Evolutionary conservation across 352 stramenopile genomes (phyloP), one percentile per base, ranked within the genome.

Genomic region (Phytopythium mirpurense): DNA sequence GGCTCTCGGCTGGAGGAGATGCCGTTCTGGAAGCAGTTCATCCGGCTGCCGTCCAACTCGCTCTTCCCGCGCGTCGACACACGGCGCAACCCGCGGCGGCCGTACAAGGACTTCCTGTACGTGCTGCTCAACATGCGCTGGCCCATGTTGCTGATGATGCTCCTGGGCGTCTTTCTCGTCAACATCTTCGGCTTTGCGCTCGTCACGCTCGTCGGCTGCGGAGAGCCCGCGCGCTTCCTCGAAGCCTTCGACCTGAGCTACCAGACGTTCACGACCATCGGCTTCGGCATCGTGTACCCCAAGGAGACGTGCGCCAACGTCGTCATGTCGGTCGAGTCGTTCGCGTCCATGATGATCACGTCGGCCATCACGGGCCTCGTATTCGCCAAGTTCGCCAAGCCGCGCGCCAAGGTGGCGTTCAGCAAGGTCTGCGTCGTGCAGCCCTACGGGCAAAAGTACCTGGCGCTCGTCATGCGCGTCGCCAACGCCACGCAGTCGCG

Each of bases 41-140:
- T 89, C 34, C 81, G 77, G 0, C 44, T 88, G 41, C 78, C 78
- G 32, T 67, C 73, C 37, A 87, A 89, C 51, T 84, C 79, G 57
- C 74, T 93, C 18, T 90, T 93, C 51, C 75, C 83, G 32, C 64
- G 59, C 19, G 65, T 93, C 2, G 61, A 77, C 29, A 87, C 83
- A 26, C 62, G 62, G 26, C 48, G 60, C 26, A 93, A 93, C 56
- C 83, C 80, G 41, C 70, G 80, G 18, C 71, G 67, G 40, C 62
- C 69, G 23, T 91, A 91, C 74, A 93, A 93, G 54, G 83, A 93
- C 53, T 86, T 90, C 24, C 56, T 90, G 10, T 93, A 93, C 54
- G 72, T 91, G 57, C 57, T 93, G 45, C 61, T 93, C 43, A 90
- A 93, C 61, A 78, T 89, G 76, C 78, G 78, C 43, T 91, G 80